These are phyloP conservation scores for Dispira simplex DNA, from an alignment of 192 early-diverging fungal genomes.

Conservation along the genomic window DNA sequence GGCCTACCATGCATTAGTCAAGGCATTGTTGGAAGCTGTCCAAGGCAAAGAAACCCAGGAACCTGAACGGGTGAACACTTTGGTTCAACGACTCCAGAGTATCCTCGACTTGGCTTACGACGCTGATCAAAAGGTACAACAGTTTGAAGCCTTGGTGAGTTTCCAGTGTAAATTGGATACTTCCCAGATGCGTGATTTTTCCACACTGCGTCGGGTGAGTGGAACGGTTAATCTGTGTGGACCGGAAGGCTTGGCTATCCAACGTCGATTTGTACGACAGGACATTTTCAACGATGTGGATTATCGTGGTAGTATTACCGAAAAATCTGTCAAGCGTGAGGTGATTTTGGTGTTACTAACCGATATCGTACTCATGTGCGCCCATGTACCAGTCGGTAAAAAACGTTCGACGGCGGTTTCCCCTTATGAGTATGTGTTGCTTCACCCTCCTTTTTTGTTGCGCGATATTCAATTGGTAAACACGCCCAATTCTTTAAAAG, in stretches of 20 bases:
- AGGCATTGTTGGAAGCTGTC: not conserved
- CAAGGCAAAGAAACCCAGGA: not conserved
- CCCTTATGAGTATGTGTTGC: not conserved
- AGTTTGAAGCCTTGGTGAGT: not conserved
- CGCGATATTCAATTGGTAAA: not conserved
- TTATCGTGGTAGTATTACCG: not conserved
- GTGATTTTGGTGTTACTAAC: not conserved
- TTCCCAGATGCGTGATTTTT: not conserved
- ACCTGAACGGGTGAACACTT: not conserved
- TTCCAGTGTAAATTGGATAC: not conserved
- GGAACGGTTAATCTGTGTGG: not conserved
- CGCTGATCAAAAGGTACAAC: not conserved
- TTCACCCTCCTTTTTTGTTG: not conserved
- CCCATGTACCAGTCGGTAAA: not conserved
- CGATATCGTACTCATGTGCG: not conserved
- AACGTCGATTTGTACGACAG: not conserved
- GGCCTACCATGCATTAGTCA: not conserved
- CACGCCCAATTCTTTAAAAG: not conserved
- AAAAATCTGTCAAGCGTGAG: not conserved
- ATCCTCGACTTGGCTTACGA: not conserved
- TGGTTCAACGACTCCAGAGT: not conserved
- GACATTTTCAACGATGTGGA: not conserved
- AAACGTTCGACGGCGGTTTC: not conserved
- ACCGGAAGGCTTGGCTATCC: not conserved
- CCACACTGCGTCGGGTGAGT: not conserved